Percentiles rank a stretch among this genome's conserved stretches.
Evolutionary conservation across 2,329 filamentous ascomycete genomes (phyloP).

Genomic region (Delphinella strobiligena): DNA sequence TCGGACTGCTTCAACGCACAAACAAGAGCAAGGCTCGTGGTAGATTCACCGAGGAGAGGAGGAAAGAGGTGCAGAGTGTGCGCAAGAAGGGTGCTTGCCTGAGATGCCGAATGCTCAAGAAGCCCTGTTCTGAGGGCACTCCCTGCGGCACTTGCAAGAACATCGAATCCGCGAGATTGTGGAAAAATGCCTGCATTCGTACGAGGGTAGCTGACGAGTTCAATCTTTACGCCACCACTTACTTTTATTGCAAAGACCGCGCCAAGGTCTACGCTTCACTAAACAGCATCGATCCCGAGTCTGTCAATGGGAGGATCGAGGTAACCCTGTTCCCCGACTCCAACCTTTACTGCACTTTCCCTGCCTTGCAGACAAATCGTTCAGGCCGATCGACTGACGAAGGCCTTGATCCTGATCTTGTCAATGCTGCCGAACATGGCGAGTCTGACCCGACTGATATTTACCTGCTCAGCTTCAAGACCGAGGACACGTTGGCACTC

Average conservation of each 20-base stretch:
- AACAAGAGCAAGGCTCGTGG: constrained; percentile 38
- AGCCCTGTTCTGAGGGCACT: constrained; percentile 48
- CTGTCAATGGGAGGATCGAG: constrained; percentile 41
- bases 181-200: constrained; percentile 48
- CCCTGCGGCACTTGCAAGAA: constrained; percentile 47
- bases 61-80: constrained; percentile 48
- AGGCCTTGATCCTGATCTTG: not conserved
- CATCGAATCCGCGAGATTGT: constrained; percentile 48
- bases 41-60: constrained; percentile 43
- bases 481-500: constrained; percentile 4
- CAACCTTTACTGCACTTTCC: constrained; percentile 15
- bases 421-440: not conserved
- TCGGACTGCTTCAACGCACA: constrained; percentile 17
- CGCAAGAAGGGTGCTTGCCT: constrained; percentile 50
- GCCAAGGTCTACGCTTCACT: constrained; percentile 38
- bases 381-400: constrained; percentile 22
- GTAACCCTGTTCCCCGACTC: constrained; percentile 38
- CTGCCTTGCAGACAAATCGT: constrained; percentile 36
- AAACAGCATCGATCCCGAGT: constrained; percentile 35
- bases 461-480: constrained; percentile 1
- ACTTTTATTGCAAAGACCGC: constrained; percentile 42
- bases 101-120: constrained; percentile 53
- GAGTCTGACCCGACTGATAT: constrained; percentile 4
- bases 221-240: constrained; percentile 40
- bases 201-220: constrained; percentile 47